Conservation (phyloP, 768 basidiomycete species). For the Agaricus sinodeliciosus region DNA sequence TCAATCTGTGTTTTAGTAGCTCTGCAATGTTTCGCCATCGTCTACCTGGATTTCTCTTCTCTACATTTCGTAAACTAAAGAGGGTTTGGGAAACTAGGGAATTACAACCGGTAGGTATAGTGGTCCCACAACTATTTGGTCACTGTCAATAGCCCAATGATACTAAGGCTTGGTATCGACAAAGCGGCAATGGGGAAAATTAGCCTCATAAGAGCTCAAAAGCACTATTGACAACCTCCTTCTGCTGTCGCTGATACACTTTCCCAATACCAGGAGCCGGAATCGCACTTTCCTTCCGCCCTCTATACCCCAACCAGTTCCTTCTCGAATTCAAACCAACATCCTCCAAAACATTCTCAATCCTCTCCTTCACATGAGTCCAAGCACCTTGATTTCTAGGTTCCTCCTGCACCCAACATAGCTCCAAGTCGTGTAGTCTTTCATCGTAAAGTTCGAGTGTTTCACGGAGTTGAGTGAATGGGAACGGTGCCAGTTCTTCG, state of each 20-base stretch:
- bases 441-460: constrained; percentile 38
- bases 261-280: constrained; percentile 74
- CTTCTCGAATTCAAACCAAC: constrained; percentile 21
- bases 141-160: no score
- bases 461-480: constrained; percentile 47
- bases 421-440: constrained; percentile 24
- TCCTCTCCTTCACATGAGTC: constrained; percentile 54
- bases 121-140: no score
- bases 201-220: constrained; percentile 38
- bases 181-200: no score
- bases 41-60: no score
- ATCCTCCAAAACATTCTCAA: constrained; percentile 43
- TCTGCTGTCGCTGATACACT: constrained; percentile 62
- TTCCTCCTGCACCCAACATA: constrained; percentile 81
- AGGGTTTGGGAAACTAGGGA: no score
- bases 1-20: no score
- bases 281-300: constrained; percentile 64
- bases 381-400: constrained; percentile 84
- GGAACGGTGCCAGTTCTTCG: constrained; percentile 88
- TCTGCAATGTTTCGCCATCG: no score
- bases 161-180: no score
- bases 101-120: no score
- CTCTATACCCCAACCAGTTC: constrained; percentile 43
- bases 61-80: no score
- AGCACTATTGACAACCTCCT: constrained; percentile 47